A percentile compares a stretch with the other conserved stretches of the same genome.
Conservation (phyloP, 78 protist species). For the Emiliania huxleyi region DNA sequence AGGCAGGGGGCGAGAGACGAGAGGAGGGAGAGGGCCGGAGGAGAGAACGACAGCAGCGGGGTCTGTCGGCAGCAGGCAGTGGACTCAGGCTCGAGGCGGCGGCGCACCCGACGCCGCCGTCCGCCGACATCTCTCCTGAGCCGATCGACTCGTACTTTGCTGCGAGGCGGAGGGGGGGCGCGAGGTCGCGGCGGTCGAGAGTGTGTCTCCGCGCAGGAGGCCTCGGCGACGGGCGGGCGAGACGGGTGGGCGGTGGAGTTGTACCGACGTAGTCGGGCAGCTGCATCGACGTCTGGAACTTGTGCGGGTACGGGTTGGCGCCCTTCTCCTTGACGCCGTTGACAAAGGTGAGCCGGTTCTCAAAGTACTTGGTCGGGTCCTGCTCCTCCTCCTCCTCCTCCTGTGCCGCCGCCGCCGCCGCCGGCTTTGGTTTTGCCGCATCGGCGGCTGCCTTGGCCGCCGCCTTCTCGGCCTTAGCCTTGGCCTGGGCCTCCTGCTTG, state of each 20-base stretch:
- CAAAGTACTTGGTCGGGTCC: constrained; percentile 56
- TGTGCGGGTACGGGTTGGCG: constrained; percentile 78
- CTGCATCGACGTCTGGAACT: constrained; percentile 59
- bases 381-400: constrained; percentile 42
- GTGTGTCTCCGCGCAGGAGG: too few relatives aligned
- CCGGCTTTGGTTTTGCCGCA: neutral
- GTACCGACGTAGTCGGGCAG: constrained; percentile 64
- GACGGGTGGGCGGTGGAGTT: too few relatives aligned
- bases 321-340: neutral
- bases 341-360: constrained; percentile 23
- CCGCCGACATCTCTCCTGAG: neutral
- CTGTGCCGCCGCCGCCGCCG: neutral
- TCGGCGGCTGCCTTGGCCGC: constrained; percentile 9
- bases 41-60: too few relatives aligned
- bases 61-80: neutral
- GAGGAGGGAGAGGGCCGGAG: too few relatives aligned
- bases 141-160: neutral
- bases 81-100: constrained; percentile 17
- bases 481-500: constrained; percentile 9
- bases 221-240: too few relatives aligned
- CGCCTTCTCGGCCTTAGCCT: constrained; percentile 10
- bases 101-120: neutral
- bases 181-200: neutral
- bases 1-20: too few relatives aligned
- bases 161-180: too few relatives aligned